phyloP scores from a whole-genome alignment of 345 rosid genomes.

The Isatis tinctoria region DNA sequence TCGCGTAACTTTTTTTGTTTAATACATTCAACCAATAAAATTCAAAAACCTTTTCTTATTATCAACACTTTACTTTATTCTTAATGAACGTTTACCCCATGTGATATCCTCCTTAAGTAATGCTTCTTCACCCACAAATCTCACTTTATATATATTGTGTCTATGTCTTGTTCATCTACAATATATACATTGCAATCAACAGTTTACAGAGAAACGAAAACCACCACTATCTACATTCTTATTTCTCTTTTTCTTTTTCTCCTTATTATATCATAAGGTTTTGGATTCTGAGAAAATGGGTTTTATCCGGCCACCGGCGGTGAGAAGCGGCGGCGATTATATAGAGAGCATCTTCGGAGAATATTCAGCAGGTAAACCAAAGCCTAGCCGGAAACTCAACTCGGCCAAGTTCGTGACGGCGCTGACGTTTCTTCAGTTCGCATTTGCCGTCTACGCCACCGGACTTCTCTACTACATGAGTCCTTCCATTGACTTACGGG shows the following conservation, averaged over 20 bases:
- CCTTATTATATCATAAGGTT: constrained; percentile 36
- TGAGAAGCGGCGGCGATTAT: constrained; percentile 69
- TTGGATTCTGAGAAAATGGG: constrained; percentile 49
- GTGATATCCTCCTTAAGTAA: constrained; percentile 66
- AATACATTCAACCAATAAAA: not conserved
- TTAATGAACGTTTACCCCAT: constrained; percentile 63
- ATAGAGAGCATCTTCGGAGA: constrained; percentile 70
- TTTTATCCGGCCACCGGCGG: constrained; percentile 44
- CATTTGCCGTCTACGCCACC: constrained; percentile 87
- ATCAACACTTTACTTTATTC: constrained; percentile 41
- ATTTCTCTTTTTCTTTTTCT: not conserved
- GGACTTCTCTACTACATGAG: constrained; percentile 87
- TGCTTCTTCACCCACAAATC: constrained; percentile 44
- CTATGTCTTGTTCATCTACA: constrained; percentile 18
- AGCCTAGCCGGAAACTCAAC: constrained; percentile 37
- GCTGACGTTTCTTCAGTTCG: constrained; percentile 75
- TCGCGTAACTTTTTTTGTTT: not conserved
- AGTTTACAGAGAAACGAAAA: constrained; percentile 1
- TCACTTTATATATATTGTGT: constrained; percentile 28
- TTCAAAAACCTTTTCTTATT: not conserved
- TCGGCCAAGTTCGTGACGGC: constrained; percentile 64
- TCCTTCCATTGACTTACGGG: constrained; percentile 65
- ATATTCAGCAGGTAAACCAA: constrained; percentile 44
- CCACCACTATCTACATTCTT: constrained; percentile 10
- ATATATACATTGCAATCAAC: constrained; percentile 34